Base-by-base conservation (phyloP, 208 protist genomes). In the Trypanosoma cruzi region DNA sequence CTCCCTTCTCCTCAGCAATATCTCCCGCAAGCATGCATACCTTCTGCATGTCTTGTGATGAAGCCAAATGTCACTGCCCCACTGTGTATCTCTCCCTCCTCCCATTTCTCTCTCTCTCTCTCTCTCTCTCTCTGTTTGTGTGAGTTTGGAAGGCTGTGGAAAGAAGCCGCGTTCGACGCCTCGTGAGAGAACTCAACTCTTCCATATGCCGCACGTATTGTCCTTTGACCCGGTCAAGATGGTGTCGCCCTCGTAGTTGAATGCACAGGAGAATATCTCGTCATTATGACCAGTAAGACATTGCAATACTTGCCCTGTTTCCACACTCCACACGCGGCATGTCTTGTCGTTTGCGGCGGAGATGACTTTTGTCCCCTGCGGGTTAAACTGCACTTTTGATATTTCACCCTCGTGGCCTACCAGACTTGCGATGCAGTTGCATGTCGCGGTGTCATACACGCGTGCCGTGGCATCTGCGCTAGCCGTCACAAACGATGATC, bases 161-260 rank as follows among this genome's bases (percentile, higher is more conserved):
- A 40, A 26, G 22, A 26, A 24, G 24, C 24, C 26, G 22, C 31
- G 49, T 32, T 36, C 52, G 37, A 50, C 14, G 36, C n/a, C n/a
- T n/a, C 2, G 22, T 32, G 31, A 32, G n/a, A 32, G 0, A 53
- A 11, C 3, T 65, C 73, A 92, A 62, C 86, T 92, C 75, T 91
- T 92, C 97, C 97, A 99, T 68, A 98, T 96, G 36, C 96, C 86
- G 81, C 96, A 98, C 26, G 95, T 98, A 81, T 99, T 99, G 82
- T 99, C 97, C 67, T 98, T 98, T n/a, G 93, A 98, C 31, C 93
- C 96, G 0, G 97, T 99, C 44, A 99, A 81, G 55, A 99, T 99
- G 7, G 93, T 98, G 70, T 98, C 94, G 3, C 96, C 96, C 68
- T 92, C 85, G 77, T 96, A 97, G 85, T 99, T 99, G 81, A 98